A percentile compares a stretch with the other conserved stretches of the same genome.
Evolutionary conservation across 2,329 filamentous ascomycete genomes (phyloP).

Genomic region (Trichothecium sympodiale): DNA sequence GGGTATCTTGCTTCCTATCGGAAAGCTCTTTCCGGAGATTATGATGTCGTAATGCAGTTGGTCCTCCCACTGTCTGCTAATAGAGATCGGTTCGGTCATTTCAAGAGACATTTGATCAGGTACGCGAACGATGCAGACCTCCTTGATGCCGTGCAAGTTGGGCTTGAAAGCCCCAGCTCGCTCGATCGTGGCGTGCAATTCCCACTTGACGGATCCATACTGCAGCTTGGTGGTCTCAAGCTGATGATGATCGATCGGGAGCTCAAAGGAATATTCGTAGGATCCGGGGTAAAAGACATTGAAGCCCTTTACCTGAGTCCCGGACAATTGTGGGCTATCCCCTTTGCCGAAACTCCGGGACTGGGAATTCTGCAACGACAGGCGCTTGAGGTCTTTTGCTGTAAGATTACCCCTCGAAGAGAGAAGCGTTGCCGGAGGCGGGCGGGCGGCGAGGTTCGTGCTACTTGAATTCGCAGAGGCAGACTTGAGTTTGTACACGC

Average conservation of each 20-base stretch:
- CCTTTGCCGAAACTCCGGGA: constrained; percentile 78
- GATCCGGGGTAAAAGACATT: constrained; percentile 69
- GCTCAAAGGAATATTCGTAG: constrained; percentile 66
- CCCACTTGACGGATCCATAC: constrained; percentile 78
- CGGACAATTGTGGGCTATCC: constrained; percentile 55
- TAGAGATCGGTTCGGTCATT: constrained; percentile 86
- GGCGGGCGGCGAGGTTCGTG: constrained; percentile 16
- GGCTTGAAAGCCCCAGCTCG: constrained; percentile 82
- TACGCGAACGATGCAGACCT: constrained; percentile 73
- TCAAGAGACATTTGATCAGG: constrained; percentile 82
- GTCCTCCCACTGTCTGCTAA: constrained; percentile 88
- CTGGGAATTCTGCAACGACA: constrained; percentile 72
- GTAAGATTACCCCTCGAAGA: constrained; percentile 16
- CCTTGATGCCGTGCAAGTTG: constrained; percentile 71
- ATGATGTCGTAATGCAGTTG: constrained; percentile 93
- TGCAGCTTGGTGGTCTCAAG: constrained; percentile 84
- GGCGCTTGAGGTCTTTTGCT: constrained; percentile 47
- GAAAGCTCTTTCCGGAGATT: constrained; percentile 91
- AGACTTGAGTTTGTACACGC: constrained; percentile 39
- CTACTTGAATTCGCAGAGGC: constrained; percentile 22
- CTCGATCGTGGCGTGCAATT: constrained; percentile 75
- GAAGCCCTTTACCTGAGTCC: constrained; percentile 58
- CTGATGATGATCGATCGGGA: constrained; percentile 79
- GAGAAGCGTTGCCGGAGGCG: constrained; percentile 7
- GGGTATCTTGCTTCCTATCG: constrained; percentile 75